Conservation (phyloP, 2,329 filamentous ascomycete genomes). For the Aspergillus quadricinctus region DNA sequence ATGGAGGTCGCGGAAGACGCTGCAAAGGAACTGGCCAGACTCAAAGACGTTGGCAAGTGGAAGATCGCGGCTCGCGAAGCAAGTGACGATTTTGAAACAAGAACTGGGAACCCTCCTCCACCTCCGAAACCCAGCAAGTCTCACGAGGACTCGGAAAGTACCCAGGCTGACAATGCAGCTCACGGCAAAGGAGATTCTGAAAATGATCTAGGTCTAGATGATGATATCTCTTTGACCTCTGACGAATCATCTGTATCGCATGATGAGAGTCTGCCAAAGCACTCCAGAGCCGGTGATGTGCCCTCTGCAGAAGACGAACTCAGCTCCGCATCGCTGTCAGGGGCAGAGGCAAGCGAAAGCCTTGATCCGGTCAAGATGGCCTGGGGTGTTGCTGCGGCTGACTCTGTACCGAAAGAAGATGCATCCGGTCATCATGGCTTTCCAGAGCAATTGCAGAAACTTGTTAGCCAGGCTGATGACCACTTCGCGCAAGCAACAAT, state of each 20-base stretch:
- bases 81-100: slow-evolving; percentile 73
- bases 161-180: background rate
- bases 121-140: slow-evolving; percentile 20
- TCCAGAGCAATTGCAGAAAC: slow-evolving; percentile 48
- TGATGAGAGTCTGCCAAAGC: background rate
- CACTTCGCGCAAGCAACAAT: slow-evolving; percentile 51
- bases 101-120: slow-evolving; percentile 39
- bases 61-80: slow-evolving; percentile 73
- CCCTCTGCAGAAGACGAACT: slow-evolving; percentile 15
- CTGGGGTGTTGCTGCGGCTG: slow-evolving; percentile 52
- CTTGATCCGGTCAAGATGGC: slow-evolving; percentile 25
- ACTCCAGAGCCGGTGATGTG: background rate
- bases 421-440: slow-evolving; percentile 48
- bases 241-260: background rate
- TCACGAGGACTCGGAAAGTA: background rate
- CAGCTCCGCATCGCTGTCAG: background rate
- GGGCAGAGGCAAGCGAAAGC: background rate
- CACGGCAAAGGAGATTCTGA: background rate
- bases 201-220: background rate
- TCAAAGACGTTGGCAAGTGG: slow-evolving; percentile 81
- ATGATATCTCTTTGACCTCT: background rate
- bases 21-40: slow-evolving; percentile 70
- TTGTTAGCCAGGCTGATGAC: slow-evolving; percentile 51
- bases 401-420: slow-evolving; percentile 39
- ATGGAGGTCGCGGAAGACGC: slow-evolving; percentile 76